These are phyloP conservation scores for Fusarium vanettenii DNA, from an alignment of 2,329 filamentous ascomycete genomes.

Conservation along the genomic window DNA sequence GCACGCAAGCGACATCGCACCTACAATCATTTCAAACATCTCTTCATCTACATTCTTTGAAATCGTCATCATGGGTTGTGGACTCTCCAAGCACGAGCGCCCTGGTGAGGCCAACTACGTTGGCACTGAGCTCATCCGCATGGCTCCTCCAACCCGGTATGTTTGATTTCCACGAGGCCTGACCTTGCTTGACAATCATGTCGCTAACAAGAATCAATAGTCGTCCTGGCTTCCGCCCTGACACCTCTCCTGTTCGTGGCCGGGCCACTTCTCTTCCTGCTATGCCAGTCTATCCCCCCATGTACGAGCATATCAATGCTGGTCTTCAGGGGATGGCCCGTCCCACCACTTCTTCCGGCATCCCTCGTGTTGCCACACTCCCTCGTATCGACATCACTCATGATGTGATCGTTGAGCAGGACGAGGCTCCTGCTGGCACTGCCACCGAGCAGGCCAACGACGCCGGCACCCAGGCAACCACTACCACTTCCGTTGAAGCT, in stretches of 20 bases:
- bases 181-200: neutral
- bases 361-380: neutral
- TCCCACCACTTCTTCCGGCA: neutral
- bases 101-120: neutral
- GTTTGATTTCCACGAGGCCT: neutral
- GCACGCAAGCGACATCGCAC: neutral
- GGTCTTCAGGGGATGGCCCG: neutral
- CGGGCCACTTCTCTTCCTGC: neutral
- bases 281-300: neutral
- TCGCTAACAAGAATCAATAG: neutral
- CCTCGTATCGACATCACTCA: neutral
- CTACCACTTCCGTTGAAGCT: neutral
- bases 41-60: neutral
- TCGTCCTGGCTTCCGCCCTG: neutral
- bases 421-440: neutral
- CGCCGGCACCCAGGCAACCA: too few species aligned
- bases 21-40: neutral
- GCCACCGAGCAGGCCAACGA: too few species aligned
- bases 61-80: neutral
- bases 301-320: neutral
- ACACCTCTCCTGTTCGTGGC: rapidly evolving
- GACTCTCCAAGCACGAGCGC: neutral
- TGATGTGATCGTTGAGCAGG: neutral
- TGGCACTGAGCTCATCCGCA: neutral
- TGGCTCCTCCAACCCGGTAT: neutral